Conservation (phyloP, 2,329 filamentous ascomycete species). For the Penicillium sp. region DNA sequence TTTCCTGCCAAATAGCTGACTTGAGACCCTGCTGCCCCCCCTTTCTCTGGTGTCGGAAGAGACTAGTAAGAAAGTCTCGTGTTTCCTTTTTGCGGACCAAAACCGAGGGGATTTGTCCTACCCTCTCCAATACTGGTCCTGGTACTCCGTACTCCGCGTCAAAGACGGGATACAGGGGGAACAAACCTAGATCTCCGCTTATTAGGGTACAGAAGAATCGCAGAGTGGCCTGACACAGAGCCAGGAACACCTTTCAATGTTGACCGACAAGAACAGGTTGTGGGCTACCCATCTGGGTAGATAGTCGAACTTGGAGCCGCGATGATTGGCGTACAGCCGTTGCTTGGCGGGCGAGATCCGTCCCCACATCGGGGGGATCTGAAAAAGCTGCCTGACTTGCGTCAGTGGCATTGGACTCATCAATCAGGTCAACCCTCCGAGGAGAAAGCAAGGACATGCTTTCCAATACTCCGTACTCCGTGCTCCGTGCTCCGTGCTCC, state of each 20-base stretch:
- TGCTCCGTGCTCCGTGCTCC: too few species aligned
- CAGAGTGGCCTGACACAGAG: not conserved
- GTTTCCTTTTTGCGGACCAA: slow-evolving; percentile 6
- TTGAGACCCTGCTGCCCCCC: not conserved
- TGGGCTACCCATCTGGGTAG: not conserved
- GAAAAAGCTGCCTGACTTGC: not conserved
- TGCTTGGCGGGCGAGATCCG: slow-evolving; percentile 16
- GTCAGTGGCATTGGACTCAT: slow-evolving; percentile 13
- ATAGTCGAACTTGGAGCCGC: not conserved
- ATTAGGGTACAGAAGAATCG: slow-evolving; percentile 6
- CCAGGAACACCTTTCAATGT: slow-evolving; percentile 6
- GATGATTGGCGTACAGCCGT: slow-evolving; percentile 7
- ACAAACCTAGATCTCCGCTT: slow-evolving; percentile 18
- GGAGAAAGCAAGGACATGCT: not conserved
- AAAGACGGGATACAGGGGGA: not conserved
- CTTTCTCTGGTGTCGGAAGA: not conserved
- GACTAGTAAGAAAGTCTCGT: not conserved
- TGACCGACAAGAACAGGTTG: slow-evolving; percentile 10
- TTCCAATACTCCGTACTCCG: too few species aligned
- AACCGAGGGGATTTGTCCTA: not conserved
- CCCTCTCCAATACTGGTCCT: not conserved
- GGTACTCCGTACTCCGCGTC: not conserved
- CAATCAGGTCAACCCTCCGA: not conserved
- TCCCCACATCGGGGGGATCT: slow-evolving; percentile 16
- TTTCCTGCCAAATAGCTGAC: not conserved